Evolutionary conservation across 2,329 filamentous ascomycete genomes (phyloP).

Genomic region (Curvularia eragrostidis): DNA sequence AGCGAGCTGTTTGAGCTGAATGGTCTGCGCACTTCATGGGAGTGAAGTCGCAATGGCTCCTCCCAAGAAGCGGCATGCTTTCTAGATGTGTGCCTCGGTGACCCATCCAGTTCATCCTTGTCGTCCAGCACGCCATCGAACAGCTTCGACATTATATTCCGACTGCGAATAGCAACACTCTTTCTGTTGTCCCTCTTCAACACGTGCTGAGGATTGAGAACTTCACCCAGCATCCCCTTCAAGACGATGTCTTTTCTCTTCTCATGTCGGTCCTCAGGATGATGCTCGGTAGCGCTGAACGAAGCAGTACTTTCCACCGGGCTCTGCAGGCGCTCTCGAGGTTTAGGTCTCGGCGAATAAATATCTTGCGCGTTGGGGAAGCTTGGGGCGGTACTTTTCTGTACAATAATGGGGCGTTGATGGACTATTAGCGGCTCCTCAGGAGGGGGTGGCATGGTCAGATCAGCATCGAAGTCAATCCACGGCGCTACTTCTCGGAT

Average conservation of each 20-base stretch:
- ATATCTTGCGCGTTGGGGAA: background rate
- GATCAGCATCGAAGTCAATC: constrained; percentile 23
- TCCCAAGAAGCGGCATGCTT: background rate
- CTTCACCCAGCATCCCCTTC: background rate
- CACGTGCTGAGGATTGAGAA: background rate
- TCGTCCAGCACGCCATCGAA: constrained; percentile 24
- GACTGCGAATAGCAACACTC: constrained; percentile 17
- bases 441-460: constrained; percentile 1
- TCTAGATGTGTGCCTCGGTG: background rate
- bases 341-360: background rate
- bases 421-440: background rate
- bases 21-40: background rate
- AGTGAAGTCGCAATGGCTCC: background rate
- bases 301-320: background rate
- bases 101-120: background rate
- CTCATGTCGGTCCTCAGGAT: background rate
- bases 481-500: constrained; percentile 37
- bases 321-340: background rate
- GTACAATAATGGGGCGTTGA: constrained; percentile 6
- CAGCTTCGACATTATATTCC: constrained; percentile 29
- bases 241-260: constrained; percentile 6
- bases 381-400: background rate
- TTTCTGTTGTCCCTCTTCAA: constrained; percentile 19
- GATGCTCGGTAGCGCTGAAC: background rate
- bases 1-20: constrained; percentile 3